phyloP scores from a whole-genome alignment of 2,329 filamentous ascomycete genomes.

The Cladosporium sp. region DNA sequence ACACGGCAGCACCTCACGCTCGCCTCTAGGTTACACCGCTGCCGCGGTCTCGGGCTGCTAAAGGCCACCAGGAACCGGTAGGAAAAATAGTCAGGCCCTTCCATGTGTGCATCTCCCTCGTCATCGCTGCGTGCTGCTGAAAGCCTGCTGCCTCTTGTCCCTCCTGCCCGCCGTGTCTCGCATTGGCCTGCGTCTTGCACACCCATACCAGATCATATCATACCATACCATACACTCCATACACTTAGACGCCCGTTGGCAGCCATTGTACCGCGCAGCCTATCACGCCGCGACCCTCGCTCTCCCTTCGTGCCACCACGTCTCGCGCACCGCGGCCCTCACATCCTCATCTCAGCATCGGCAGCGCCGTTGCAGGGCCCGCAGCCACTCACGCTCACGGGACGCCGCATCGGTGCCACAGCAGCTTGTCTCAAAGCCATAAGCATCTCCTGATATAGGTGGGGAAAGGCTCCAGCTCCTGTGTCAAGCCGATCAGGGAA shows the following conservation, averaged over 20 bases:
- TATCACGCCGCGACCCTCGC: too few relatives aligned
- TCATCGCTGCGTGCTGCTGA: not conserved
- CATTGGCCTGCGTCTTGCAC: not conserved
- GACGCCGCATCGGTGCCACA: not conserved
- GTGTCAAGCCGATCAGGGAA: conserved; percentile 6
- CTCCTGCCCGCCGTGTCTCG: not conserved
- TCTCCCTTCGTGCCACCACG: not conserved
- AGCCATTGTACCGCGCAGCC: too few relatives aligned
- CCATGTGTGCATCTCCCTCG: not conserved
- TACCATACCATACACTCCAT: not conserved
- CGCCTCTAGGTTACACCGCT: conserved; percentile 1
- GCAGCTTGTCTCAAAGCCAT: conserved; percentile 1
- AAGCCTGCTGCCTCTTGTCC: not conserved
- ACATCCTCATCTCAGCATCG: not conserved
- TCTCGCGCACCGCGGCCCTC: not conserved
- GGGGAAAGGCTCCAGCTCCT: conserved; percentile 5
- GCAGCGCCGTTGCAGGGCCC: not conserved
- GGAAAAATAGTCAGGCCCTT: not conserved
- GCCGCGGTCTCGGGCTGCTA: conserved; percentile 10
- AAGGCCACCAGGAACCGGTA: conserved; percentile 2
- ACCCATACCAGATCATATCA: not conserved
- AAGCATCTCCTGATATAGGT: conserved; percentile 8
- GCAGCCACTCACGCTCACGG: not conserved
- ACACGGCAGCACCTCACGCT: not conserved
- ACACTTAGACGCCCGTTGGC: too few relatives aligned